Evolutionary conservation across 495 filamentous ascomycete species (phyloP), one percentile per base, ranked within the genome.

Genomic region (Podospora pseudocomata): DNA sequence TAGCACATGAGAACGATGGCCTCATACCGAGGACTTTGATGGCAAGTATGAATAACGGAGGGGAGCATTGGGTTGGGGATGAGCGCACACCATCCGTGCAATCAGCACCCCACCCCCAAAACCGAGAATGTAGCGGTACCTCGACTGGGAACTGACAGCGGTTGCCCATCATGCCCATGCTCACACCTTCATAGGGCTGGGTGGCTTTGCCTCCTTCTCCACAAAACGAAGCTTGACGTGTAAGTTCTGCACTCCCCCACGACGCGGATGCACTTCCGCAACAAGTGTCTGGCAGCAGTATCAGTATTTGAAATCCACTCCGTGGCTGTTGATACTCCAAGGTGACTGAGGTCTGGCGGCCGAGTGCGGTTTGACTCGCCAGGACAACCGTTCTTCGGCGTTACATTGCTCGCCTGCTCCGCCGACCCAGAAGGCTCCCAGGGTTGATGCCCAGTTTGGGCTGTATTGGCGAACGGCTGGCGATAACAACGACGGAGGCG

Each of bases 161-260:
- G 39, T 16, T 49, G 7, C 39, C 3, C 34, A 39, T 39, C 34
- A 11, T 5, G 34, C 34, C 39, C 39, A 49, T 49, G 39, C 39
- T 49, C 39, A 49, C 39, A 49, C 39, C 23, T n/a, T 66, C 68
- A 60, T 69, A 69, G 68, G 68, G 68, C 68, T 69, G 68, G 63
- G 54, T 55, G 63, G 64, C 61, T 56, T 55, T 62, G 57, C 66
- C 54, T n/a, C 44, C 44, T 61, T 53, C 57, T 66, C 68, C 49
- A 65, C 68, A 65, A 32, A n/a, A 26, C 16, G 30, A 57, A 44
- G 53, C 49, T 23, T 32, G 60, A 64, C 66, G 53, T 63, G 54
- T 57, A 64, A 58, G 15, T 6, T 44, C 1, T 20, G 27, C 49
- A 18, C 16, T 27, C 39, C 53, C 59, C 65, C 65, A 67, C 65